phyloP scores from a whole-genome alignment of 176 grass and related monocot species.

The Zoysia japonica region DNA sequence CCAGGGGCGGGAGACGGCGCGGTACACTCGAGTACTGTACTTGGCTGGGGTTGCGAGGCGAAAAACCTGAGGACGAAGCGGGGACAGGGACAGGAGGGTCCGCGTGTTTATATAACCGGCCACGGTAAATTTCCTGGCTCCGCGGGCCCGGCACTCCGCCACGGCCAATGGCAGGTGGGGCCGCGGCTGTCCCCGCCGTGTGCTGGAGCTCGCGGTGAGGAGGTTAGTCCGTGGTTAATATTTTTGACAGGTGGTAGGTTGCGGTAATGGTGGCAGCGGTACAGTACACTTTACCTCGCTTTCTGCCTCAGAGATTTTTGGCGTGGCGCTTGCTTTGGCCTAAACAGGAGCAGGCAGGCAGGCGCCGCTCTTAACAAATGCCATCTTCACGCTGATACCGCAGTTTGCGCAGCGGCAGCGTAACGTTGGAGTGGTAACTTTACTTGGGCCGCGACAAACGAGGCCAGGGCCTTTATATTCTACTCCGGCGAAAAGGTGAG shows the following conservation, averaged over 20 bases:
- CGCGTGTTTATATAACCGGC: slow-evolving; percentile 30
- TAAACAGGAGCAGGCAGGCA: not conserved
- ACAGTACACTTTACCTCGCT: not conserved
- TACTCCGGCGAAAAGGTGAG: not conserved
- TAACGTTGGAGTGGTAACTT: slow-evolving; percentile 20
- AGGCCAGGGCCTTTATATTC: not conserved
- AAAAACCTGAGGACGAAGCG: not conserved
- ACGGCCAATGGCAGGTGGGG: accelerated
- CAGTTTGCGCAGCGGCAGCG: not conserved
- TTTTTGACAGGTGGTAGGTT: slow-evolving; percentile 38
- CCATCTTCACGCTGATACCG: not conserved
- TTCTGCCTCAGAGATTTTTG: not conserved
- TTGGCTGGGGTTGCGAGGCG: slow-evolving; percentile 2
- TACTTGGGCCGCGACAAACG: slow-evolving; percentile 30
- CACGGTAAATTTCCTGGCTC: slow-evolving; percentile 31
- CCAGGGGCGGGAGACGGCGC: slow-evolving; percentile 3
- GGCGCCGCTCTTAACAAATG: slow-evolving; percentile 2
- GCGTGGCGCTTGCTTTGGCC: not conserved
- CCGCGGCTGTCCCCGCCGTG: accelerated
- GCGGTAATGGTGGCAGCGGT: not conserved
- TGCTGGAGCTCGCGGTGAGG: accelerated
- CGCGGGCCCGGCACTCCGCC: accelerated
- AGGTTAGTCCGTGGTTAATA: slow-evolving; percentile 43
- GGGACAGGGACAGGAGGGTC: slow-evolving; percentile 25
- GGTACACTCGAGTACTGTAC: slow-evolving; percentile 43